Evolutionary conservation across 164 flowering plant species (phyloP), one percentile per base, ranked within the genome.

Genomic region (Houttuynia cordata): DNA sequence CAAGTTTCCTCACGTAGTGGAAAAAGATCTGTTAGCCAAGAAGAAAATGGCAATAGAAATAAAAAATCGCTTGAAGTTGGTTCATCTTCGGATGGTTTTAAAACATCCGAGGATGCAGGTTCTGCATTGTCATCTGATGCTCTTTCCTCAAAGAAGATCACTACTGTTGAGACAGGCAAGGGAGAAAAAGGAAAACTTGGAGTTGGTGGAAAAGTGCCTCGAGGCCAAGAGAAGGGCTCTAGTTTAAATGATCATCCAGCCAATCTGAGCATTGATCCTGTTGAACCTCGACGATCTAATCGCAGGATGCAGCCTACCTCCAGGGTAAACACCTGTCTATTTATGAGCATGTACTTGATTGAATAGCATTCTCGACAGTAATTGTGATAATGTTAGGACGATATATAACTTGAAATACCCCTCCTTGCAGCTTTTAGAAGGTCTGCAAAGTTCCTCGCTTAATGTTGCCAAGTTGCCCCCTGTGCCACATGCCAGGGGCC

Each of bases 261-360:
- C 50, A 78, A 74, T 54, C 24, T 75, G 52, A 64, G 61, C 5
- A 64, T 81, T 51, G 84, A 83, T 60, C 76, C 54, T 37, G 57
- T 57, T 62, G 96, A 86, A 76, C 93, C 92, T 8, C 85, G 99
- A 21, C 80, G 99, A 66, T 94, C 99, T 34, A 80, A 76, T 62
- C 97, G 97, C 58, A 83, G 84, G 73, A 91, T 91, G 73, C 99
- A 94, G 77, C 97, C 99, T 40, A 91, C 99, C 19, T 91, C 92
- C 52, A 77, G 99, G 76, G 99, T 91, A 79, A 75, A 79, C 37
- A 30, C 37, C 37, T 30, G 37, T 30, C 37, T 15, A 54, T 6
- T 14, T 54, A 6, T 54, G 1, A 13, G 23, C 3, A 10, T 56
- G 39, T 15, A 24, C 19, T 55, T 20, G 23, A 21, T 14, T 52